Percentiles rank a stretch among this genome's conserved stretches.
phyloP scores from a whole-genome alignment of 441 rosid genomes.

The Bruguiera hainesii region DNA sequence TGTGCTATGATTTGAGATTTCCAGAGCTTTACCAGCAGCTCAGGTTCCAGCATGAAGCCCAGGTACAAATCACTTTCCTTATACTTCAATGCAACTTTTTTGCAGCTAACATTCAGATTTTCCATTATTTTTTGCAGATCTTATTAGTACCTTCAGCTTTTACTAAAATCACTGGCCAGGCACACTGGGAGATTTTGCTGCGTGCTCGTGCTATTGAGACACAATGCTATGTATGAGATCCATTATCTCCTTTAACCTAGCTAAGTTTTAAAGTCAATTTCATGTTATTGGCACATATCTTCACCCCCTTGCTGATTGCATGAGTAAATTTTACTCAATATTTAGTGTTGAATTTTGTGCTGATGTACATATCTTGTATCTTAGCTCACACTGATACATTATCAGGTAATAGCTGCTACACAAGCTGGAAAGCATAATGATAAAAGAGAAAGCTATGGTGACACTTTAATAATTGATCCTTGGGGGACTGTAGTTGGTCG shows the following conservation, averaged over 20 bases:
- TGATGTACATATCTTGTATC: background rate
- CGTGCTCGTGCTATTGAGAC: slow-evolving; percentile 94
- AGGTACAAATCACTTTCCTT: slow-evolving; percentile 36
- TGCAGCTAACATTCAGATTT: slow-evolving; percentile 6
- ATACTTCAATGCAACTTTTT: background rate
- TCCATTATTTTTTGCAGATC: slow-evolving; percentile 43
- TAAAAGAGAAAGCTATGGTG: slow-evolving; percentile 86
- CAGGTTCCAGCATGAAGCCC: slow-evolving; percentile 73
- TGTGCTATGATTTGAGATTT: slow-evolving; percentile 95
- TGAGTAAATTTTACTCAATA: background rate
- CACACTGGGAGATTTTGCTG: slow-evolving; percentile 98
- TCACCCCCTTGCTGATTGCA: no score
- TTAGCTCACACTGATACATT: slow-evolving; percentile 9
- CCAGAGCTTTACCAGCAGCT: slow-evolving; percentile 91
- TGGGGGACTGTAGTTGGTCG: slow-evolving; percentile 87
- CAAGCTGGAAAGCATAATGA: slow-evolving; percentile 91
- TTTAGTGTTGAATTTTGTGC: background rate
- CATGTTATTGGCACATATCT: background rate
- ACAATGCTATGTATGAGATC: slow-evolving; percentile 75
- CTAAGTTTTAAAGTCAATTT: background rate
- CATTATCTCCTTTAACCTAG: background rate
- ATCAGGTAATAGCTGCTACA: slow-evolving; percentile 88
- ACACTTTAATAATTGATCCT: slow-evolving; percentile 87
- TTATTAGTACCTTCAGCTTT: slow-evolving; percentile 88
- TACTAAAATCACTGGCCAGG: slow-evolving; percentile 82